phyloP scores from a whole-genome alignment of 2,329 filamentous ascomycete genomes.

The Lasiodiplodia hormozganensis region DNA sequence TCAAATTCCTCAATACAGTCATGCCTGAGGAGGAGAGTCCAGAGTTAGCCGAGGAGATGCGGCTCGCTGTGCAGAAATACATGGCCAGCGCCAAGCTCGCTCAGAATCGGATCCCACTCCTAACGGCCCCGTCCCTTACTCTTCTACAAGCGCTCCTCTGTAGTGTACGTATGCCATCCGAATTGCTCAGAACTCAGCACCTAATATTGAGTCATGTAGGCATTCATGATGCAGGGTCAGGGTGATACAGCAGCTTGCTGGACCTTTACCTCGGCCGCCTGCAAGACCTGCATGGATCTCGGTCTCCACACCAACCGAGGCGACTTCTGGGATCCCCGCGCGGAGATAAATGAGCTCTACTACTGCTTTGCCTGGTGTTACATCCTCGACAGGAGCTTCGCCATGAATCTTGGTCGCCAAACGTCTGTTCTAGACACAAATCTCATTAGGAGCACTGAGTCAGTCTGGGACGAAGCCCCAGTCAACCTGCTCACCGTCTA shows the following conservation, averaged over 20 bases:
- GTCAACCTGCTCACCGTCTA: conserved; percentile 36
- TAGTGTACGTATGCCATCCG: conserved; percentile 35
- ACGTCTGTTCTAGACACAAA: conserved; percentile 35
- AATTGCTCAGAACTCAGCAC: background rate
- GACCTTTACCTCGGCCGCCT: conserved; percentile 42
- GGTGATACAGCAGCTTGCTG: conserved; percentile 42
- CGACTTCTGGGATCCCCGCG: background rate
- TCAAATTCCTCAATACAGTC: conserved; percentile 33
- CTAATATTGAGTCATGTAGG: conserved; percentile 29
- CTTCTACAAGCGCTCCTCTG: conserved; percentile 41
- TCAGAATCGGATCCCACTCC: conserved; percentile 39
- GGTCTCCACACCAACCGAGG: conserved; percentile 36
- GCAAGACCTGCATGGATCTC: conserved; percentile 40
- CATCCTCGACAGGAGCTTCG: conserved; percentile 42
- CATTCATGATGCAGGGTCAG: conserved; percentile 42
- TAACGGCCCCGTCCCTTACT: conserved; percentile 39
- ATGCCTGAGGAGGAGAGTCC: conserved; percentile 38
- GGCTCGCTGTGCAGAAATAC: conserved; percentile 39
- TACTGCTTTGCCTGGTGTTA: conserved; percentile 40
- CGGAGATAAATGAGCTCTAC: conserved; percentile 35
- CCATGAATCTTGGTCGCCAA: conserved; percentile 38
- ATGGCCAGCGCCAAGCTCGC: conserved; percentile 40
- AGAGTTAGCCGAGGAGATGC: conserved; percentile 36
- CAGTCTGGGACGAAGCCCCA: conserved; percentile 31
- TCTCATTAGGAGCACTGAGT: conserved; percentile 37